Evolutionary conservation across 2,329 filamentous ascomycete genomes (phyloP).

Genomic region (Cylindrodendrum hubeiense): DNA sequence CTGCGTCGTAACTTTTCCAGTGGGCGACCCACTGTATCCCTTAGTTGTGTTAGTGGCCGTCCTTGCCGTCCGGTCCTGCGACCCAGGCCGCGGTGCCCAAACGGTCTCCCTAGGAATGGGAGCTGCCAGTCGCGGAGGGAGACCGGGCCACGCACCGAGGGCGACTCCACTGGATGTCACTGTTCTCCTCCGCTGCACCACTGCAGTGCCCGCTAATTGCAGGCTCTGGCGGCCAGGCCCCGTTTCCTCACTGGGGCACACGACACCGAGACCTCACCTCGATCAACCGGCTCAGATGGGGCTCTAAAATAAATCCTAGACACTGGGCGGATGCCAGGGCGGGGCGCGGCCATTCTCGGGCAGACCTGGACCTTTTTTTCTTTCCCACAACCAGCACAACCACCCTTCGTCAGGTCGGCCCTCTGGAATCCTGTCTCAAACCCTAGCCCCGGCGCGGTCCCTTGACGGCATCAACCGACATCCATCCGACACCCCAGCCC

Average conservation of each 20-base stretch:
- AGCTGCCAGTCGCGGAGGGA: constrained; percentile 1
- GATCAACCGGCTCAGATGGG: constrained; percentile 6
- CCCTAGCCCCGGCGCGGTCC: neutral
- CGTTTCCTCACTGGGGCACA: constrained; percentile 18
- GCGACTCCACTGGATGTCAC: neutral
- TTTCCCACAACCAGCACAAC: neutral
- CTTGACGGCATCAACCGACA: neutral
- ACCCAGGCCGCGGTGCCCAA: neutral
- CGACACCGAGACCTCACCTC: constrained; percentile 21
- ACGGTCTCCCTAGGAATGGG: neutral
- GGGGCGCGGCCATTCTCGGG: constrained; percentile 10
- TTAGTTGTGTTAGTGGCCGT: neutral
- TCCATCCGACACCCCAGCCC: neutral
- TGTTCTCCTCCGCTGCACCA: neutral
- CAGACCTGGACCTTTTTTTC: constrained; percentile 6
- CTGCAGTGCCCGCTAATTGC: neutral
- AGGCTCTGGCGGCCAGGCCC: too few relatives aligned
- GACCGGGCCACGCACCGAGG: neutral
- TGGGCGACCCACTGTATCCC: neutral
- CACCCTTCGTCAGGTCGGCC: neutral
- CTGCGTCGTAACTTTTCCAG: neutral
- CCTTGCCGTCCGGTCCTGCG: neutral
- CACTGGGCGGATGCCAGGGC: constrained; percentile 1
- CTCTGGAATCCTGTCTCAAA: constrained; percentile 6
- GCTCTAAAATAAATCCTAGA: neutral